Base-by-base conservation (phyloP, 306 rosid genomes). In the Dicorynia guianensis region DNA sequence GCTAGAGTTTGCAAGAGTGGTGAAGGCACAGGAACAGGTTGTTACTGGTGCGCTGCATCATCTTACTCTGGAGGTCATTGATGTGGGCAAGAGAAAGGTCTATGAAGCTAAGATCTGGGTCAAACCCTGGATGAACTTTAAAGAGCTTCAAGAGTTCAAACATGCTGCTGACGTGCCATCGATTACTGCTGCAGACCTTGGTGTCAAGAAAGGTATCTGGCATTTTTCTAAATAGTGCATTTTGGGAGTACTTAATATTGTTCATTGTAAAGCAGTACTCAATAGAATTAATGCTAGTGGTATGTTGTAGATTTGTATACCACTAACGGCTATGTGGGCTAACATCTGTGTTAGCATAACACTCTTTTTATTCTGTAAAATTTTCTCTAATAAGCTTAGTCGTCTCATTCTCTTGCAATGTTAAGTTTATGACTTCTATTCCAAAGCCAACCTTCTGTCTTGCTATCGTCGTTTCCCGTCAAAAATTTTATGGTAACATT, bases 51-150 rank as follows among this genome's bases (percentile, higher is more conserved):
- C 92, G 6, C 0, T 90, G 79, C 86, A 90, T 82, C 86, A 90
- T 84, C 82, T 90, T 55, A 90, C 96, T 7, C 30, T 95, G 18
- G 99, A 92, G 86, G 97, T 52, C 39, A 30, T 79, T 34, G 97
- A 92, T n/a, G 99, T 74, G 0, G 96, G 89, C 18, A 65, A 82
- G 85, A 92, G 84, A 83, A 90, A 90, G 88, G 65, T 87, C 48
- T 95, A 85, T 70, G 91, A 95, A 64, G 97, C 99, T 30, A 86
- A 90, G 92, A 76, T 95, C 8, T 95, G 99, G 99, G 99, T 90
- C 53, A 92, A 92, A 86, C 87, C 89, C 5, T 95, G 98, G 97
- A 0, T 83, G 85, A 83, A 92, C 79, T 90, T 87, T 74, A 95
- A 92, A 84, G 97, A 95, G 77, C 81, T 95, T 33, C 89, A 83